A percentile compares a stretch with the other conserved stretches of the same genome.
Conservation (phyloP, 352 stramenopile genomes). For the Globisporangium takayamanum region DNA sequence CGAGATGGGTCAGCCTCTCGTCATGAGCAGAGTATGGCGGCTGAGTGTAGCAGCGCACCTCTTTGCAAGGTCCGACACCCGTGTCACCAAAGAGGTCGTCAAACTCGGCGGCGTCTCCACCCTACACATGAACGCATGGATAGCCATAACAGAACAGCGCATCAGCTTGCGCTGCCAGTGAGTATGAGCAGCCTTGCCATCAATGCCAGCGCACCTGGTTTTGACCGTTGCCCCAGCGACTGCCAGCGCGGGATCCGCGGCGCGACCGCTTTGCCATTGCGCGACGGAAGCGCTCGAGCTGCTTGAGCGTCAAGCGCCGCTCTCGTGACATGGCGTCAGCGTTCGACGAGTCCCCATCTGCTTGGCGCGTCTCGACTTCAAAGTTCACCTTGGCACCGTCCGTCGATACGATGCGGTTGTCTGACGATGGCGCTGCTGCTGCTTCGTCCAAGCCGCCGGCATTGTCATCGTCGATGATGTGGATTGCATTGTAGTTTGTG, state of each 20-base stretch:
- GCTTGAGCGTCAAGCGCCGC: constrained; percentile 20
- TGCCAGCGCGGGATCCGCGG: constrained; percentile 3
- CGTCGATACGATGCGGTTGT: neutral
- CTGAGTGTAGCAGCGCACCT: constrained; percentile 4
- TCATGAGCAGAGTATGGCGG: too few relatives aligned
- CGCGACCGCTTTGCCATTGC: constrained; percentile 20
- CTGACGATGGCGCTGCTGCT: neutral
- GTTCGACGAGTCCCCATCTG: constrained; percentile 1
- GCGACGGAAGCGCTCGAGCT: constrained; percentile 28
- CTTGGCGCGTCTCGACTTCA: constrained; percentile 5
- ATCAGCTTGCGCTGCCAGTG: too few relatives aligned
- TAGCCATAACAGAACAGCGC: neutral
- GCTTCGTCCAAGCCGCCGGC: neutral
- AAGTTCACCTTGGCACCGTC: constrained; percentile 9
- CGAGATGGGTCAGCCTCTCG: neutral
- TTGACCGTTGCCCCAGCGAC: constrained; percentile 6
- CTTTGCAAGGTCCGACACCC: constrained; percentile 5
- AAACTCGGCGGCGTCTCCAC: constrained; percentile 16
- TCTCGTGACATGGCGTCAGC: constrained; percentile 11
- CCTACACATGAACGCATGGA: constrained; percentile 2
- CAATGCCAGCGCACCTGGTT: constrained; percentile 6
- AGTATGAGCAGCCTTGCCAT: neutral
- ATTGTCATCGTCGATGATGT: constrained; percentile 8
- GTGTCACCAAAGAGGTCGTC: constrained; percentile 24
- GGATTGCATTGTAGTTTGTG: constrained; percentile 16